phyloP scores from a whole-genome alignment of 306 rosid genomes.

The Gynostemma pentaphyllum region DNA sequence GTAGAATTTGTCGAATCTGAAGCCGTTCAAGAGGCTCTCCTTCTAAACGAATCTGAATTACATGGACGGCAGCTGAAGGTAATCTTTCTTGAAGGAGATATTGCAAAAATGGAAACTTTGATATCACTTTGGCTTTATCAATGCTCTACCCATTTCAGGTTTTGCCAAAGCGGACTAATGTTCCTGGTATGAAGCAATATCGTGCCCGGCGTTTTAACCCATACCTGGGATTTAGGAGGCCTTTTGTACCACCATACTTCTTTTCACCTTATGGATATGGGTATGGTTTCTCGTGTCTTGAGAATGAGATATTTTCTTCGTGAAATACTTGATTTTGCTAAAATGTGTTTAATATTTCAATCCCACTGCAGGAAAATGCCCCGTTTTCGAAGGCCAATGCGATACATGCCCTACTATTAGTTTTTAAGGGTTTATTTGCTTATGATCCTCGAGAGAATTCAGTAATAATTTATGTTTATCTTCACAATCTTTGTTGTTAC shows the following conservation, averaged over 20 bases:
- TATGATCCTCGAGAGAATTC: background rate
- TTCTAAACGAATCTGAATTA: conserved; percentile 68
- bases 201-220: conserved; percentile 69
- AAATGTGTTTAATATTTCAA: conserved; percentile 6
- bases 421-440: conserved; percentile 7
- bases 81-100: conserved; percentile 1
- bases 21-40: conserved; percentile 78
- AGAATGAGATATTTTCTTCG: background rate
- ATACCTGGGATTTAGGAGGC: conserved; percentile 62
- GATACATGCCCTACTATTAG: conserved; percentile 80
- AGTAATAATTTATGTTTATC: background rate
- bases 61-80: conserved; percentile 93
- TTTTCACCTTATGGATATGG: conserved; percentile 82
- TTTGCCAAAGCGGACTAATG: conserved; percentile 84
- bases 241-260: conserved; percentile 65
- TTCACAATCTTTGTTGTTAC: background rate
- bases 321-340: background rate
- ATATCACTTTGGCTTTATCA: background rate
- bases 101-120: background rate
- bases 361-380: conserved; percentile 60
- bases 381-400: conserved; percentile 60
- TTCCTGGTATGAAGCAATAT: conserved; percentile 93
- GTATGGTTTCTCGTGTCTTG: conserved; percentile 24
- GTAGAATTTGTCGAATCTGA: conserved; percentile 82
- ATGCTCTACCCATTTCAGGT: conserved; percentile 35